These are phyloP conservation scores for Oryza meridionalis DNA, from an alignment of 176 grass and related monocot species.

Conservation along the genomic window DNA sequence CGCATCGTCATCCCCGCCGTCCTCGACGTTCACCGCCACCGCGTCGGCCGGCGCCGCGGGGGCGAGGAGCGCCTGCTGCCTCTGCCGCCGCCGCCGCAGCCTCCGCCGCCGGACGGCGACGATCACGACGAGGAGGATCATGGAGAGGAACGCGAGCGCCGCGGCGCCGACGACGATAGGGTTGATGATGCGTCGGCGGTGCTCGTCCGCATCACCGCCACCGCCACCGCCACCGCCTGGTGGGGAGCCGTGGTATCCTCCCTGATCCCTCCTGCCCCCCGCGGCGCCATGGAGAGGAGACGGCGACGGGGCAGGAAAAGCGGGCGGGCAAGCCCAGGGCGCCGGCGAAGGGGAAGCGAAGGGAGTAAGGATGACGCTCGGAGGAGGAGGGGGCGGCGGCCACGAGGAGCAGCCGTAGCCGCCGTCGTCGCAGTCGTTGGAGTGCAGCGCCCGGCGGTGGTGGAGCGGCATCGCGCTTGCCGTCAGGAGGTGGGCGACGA, in stretches of 20 bases:
- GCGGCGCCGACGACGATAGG: conserved; percentile 27
- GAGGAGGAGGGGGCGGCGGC: not conserved
- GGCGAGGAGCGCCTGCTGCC: conserved; percentile 28
- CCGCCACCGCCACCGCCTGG: not conserved
- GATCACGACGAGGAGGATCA: conserved; percentile 51
- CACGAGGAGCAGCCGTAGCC: not conserved
- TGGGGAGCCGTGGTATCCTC: not conserved
- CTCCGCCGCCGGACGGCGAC: conserved; percentile 43
- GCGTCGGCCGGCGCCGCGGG: not conserved
- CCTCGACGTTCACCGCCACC: not conserved
- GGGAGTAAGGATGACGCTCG: not conserved
- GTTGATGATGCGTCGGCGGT: not conserved
- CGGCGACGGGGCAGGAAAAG: not conserved
- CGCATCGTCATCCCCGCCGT: conserved; percentile 15
- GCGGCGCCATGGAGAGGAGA: not conserved
- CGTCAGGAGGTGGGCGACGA: conserved; percentile 38
- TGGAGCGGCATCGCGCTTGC: conserved; percentile 18
- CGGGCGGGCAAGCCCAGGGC: not conserved
- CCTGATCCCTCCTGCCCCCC: conserved; percentile 48
- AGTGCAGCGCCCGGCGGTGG: conserved; percentile 26
- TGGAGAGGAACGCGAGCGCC: conserved; percentile 37
- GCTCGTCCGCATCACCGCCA: not conserved
- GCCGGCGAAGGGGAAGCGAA: not conserved
- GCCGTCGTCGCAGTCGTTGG: not conserved
- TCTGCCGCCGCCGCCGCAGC: not conserved